phyloP scores from a whole-genome alignment of 768 basidiomycete species.

The Amanita molliuscula region DNA sequence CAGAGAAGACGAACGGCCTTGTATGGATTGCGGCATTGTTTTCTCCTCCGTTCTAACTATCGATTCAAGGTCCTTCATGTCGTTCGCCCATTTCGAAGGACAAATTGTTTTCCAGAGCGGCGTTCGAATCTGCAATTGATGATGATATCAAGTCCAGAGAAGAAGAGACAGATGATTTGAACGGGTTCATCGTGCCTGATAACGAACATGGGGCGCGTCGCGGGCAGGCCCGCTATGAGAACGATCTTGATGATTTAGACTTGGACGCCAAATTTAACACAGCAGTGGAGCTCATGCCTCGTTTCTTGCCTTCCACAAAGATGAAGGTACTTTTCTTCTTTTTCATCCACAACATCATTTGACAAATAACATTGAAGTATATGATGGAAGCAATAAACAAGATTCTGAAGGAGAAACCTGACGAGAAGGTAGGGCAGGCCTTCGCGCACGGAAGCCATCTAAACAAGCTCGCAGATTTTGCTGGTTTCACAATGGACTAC shows the following conservation, averaged over 20 bases:
- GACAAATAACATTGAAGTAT: conserved; percentile 19
- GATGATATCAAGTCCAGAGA: conserved; percentile 26
- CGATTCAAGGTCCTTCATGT: conserved; percentile 44
- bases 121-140: conserved; percentile 50
- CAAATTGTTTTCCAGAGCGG: conserved; percentile 41
- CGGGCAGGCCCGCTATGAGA: conserved; percentile 28
- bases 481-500: conserved; percentile 66
- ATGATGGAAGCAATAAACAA: conserved; percentile 50
- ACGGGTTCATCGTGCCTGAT: conserved; percentile 5
- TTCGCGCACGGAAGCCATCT: background rate
- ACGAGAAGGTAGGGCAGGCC: conserved; percentile 39
- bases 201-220: conserved; percentile 17
- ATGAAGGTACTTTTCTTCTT: conserved; percentile 42
- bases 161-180: conserved; percentile 17
- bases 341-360: background rate
- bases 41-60: background rate
- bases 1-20: conserved; percentile 36
- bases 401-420: conserved; percentile 35
- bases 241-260: conserved; percentile 47
- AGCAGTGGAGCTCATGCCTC: conserved; percentile 34
- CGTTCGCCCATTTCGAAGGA: conserved; percentile 36
- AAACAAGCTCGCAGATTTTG: conserved; percentile 46
- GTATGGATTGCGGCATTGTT: conserved; percentile 21
- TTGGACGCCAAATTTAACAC: conserved; percentile 19
- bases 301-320: conserved; percentile 62